phyloP scores from a whole-genome alignment of 768 basidiomycete species.

The Russula sp. region DNA sequence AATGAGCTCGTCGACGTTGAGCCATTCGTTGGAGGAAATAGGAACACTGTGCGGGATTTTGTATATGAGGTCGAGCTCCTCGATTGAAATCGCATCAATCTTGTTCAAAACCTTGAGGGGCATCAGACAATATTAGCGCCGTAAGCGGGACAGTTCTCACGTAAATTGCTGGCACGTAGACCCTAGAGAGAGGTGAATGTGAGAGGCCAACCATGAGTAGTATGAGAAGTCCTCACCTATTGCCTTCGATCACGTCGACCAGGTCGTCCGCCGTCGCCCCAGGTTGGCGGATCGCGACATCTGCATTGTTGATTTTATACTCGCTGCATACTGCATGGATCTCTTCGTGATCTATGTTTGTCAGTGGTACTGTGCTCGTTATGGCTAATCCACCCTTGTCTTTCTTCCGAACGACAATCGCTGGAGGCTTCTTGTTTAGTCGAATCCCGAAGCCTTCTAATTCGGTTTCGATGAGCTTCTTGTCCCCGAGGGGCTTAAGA shows the following conservation, averaged over 20 bases:
- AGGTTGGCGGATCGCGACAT: slow-evolving; percentile 90
- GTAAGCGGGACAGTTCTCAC: slow-evolving; percentile 43
- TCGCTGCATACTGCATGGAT: slow-evolving; percentile 94
- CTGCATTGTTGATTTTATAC: slow-evolving; percentile 85
- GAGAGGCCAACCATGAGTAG: neutral
- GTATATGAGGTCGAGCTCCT: slow-evolving; percentile 93
- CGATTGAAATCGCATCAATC: slow-evolving; percentile 98
- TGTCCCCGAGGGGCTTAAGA: slow-evolving; percentile 95
- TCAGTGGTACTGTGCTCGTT: slow-evolving; percentile 94
- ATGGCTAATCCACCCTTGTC: slow-evolving; percentile 93
- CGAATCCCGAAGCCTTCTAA: slow-evolving; percentile 98
- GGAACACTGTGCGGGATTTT: slow-evolving; percentile 96
- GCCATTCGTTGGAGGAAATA: slow-evolving; percentile 89
- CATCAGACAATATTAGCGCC: slow-evolving; percentile 18
- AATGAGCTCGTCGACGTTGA: slow-evolving; percentile 93
- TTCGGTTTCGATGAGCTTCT: slow-evolving; percentile 85
- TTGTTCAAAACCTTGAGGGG: slow-evolving; percentile 71
- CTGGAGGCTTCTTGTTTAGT: slow-evolving; percentile 91
- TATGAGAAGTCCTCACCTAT: slow-evolving; percentile 53
- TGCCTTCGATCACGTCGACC: slow-evolving; percentile 96
- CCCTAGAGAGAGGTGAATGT: slow-evolving; percentile 44
- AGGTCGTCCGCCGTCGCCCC: slow-evolving; percentile 92
- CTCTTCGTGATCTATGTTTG: slow-evolving; percentile 92
- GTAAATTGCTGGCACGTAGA: slow-evolving; percentile 91
- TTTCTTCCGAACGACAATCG: slow-evolving; percentile 77